These are phyloP conservation scores for Chrysanthemum lavandulifolium DNA, from an alignment of 129 eudicot species.

Conservation along the genomic window DNA sequence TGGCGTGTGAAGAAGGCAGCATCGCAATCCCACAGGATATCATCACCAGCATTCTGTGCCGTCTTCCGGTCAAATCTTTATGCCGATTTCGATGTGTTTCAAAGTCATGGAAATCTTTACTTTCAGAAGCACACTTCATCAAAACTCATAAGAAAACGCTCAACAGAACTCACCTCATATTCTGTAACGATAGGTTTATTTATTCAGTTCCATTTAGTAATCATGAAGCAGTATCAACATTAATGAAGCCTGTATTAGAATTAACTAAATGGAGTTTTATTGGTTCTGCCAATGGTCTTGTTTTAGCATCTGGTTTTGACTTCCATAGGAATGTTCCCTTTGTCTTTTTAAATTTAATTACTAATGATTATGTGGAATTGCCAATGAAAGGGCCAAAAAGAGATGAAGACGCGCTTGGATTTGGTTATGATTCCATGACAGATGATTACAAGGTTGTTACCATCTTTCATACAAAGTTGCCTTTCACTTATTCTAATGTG, in stretches of 20 bases:
- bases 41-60: neutral
- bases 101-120: neutral
- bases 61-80: neutral
- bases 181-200: neutral
- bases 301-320: neutral
- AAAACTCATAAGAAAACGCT: neutral
- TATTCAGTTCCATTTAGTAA: neutral
- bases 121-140: neutral
- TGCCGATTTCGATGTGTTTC: neutral
- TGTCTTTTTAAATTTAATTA: neutral
- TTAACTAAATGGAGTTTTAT: neutral
- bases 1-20: neutral
- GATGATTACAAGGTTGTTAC: conserved; percentile 5
- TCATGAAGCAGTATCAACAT: neutral
- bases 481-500: neutral
- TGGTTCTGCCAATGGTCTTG: neutral
- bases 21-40: neutral
- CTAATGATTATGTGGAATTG: neutral
- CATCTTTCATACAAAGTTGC: too few relatives aligned
- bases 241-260: neutral
- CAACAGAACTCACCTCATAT: neutral
- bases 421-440: neutral
- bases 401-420: neutral
- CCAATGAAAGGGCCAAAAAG: too few relatives aligned
- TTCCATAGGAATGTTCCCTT: neutral